phyloP scores from a whole-genome alignment of 352 stramenopile species.

The Globisporangium iwayamae region DNA sequence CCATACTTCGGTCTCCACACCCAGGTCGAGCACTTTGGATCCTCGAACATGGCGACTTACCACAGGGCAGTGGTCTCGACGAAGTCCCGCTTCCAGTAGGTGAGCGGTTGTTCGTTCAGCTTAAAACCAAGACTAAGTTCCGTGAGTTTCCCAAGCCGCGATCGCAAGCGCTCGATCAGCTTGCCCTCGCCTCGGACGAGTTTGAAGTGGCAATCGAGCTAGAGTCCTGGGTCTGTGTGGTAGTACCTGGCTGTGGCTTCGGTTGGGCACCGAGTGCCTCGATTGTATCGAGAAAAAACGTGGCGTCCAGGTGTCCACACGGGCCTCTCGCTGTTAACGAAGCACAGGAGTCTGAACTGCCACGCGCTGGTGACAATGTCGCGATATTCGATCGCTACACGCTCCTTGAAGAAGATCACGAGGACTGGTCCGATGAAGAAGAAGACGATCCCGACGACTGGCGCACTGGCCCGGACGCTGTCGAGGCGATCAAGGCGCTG shows the following conservation, averaged over 20 bases:
- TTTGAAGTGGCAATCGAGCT: constrained; percentile 34
- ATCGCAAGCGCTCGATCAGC: constrained; percentile 12
- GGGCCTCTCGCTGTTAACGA: not conserved
- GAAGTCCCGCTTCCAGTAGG: constrained; percentile 22
- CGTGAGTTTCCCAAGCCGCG: constrained; percentile 12
- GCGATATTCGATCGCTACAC: not conserved
- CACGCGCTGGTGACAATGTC: not conserved
- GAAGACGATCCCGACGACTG: not conserved
- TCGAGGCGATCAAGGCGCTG: not conserved
- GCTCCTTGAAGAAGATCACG: not conserved
- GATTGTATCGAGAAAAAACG: not conserved
- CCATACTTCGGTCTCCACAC: constrained; percentile 20
- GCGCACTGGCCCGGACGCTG: not conserved
- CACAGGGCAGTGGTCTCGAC: constrained; percentile 21
- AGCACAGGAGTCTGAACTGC: constrained; percentile 11
- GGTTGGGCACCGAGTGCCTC: constrained; percentile 21
- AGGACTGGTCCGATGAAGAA: not conserved
- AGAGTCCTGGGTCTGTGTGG: constrained; percentile 27
- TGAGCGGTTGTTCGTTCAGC: constrained; percentile 20
- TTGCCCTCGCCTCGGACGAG: constrained; percentile 14
- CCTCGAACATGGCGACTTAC: constrained; percentile 18
- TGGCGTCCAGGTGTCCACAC: constrained; percentile 9
- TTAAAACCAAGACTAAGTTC: constrained; percentile 23
- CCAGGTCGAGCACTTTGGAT: constrained; percentile 20
- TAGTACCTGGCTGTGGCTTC: constrained; percentile 31